Conservation (phyloP, 495 filamentous ascomycete genomes). For the Clavariopsis aquatica region DNA sequence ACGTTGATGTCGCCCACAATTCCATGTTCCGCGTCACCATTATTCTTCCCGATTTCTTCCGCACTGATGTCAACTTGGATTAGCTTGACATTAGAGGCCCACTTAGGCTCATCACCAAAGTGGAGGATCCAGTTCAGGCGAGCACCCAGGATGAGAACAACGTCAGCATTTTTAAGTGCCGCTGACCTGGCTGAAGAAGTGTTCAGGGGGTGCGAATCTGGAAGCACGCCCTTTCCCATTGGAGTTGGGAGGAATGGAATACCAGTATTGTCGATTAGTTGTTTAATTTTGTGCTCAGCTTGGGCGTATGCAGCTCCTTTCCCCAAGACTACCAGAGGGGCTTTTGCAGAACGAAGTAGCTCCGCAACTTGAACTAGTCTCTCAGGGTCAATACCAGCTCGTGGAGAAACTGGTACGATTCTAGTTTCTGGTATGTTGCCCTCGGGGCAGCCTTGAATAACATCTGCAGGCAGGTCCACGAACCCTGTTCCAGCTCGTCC, state of each 20-base stretch:
- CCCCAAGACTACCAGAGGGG: constrained; percentile 60
- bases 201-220: constrained; percentile 59
- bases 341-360: constrained; percentile 53
- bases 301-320: constrained; percentile 65
- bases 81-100: constrained; percentile 54
- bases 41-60: constrained; percentile 58
- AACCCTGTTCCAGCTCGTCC: constrained; percentile 61
- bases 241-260: constrained; percentile 65
- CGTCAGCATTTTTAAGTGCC: constrained; percentile 59
- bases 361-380: constrained; percentile 51
- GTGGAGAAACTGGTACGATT: constrained; percentile 46
- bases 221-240: constrained; percentile 64
- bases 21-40: constrained; percentile 50
- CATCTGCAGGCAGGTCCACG: constrained; percentile 63
- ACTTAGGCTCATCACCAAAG: constrained; percentile 62
- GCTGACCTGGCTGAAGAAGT: constrained; percentile 60
- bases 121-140: constrained; percentile 68
- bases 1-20: constrained; percentile 57
- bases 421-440: constrained; percentile 13
- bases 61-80: constrained; percentile 63
- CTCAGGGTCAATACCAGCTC: constrained; percentile 48
- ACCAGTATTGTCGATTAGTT: constrained; percentile 52
- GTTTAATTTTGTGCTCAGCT: constrained; percentile 52
- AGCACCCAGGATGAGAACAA: constrained; percentile 62
- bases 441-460: constrained; percentile 53